Evolutionary conservation across 2,329 filamentous ascomycete genomes (phyloP).

Genomic region (Beauveria rudraprayagi): DNA sequence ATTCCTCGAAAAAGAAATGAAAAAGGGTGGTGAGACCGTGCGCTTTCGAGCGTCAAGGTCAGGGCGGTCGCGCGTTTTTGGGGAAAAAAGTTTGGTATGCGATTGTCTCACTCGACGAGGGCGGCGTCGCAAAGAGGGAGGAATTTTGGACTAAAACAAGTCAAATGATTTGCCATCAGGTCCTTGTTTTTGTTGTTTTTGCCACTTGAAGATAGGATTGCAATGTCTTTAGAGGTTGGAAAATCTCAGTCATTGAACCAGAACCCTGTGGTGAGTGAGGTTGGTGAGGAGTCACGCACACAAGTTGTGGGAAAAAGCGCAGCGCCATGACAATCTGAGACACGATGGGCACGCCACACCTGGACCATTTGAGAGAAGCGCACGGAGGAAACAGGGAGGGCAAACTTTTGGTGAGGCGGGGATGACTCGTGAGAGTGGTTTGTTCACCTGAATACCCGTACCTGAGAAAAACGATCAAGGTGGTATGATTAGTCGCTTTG

Average conservation of each 20-base stretch:
- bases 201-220: no score
- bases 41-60: neutral
- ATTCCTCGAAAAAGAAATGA: neutral
- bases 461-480: neutral
- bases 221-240: no score
- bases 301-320: neutral
- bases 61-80: neutral
- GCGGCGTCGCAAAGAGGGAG: neutral
- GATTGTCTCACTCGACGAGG: slow-evolving; percentile 2
- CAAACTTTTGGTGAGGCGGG: neutral
- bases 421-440: neutral
- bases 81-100: neutral
- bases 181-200: no score
- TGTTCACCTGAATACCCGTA: neutral
- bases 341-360: neutral
- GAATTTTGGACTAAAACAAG: no score
- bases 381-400: neutral
- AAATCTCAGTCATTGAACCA: no score
- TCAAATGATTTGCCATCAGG: no score
- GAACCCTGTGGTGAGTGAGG: neutral
- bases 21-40: neutral
- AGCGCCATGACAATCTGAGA: neutral
- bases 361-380: neutral
- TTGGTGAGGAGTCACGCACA: no score
- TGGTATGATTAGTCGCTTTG: neutral